Conservation (phyloP, 306 rosid genomes). For the Comarum palustre region DNA sequence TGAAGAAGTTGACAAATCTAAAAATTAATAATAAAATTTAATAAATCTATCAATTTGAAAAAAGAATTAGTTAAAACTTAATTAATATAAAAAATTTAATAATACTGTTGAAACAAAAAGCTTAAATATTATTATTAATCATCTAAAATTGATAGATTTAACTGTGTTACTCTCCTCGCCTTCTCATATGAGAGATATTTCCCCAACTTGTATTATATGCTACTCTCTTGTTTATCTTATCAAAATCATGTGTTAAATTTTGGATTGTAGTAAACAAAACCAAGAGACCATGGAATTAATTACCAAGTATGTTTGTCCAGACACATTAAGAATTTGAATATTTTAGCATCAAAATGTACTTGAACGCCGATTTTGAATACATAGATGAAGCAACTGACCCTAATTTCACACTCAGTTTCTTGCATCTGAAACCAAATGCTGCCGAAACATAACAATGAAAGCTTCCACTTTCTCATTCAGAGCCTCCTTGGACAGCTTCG, state of each 20-base stretch:
- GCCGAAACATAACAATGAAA: constrained; percentile 85
- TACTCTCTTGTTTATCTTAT: not conserved
- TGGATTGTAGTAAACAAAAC: not conserved
- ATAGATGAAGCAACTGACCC: constrained; percentile 3
- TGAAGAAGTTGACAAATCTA: no score
- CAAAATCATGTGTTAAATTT: not conserved
- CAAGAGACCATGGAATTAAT: not conserved
- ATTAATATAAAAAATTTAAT: no score
- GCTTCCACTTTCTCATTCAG: constrained; percentile 91
- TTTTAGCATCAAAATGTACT: constrained; percentile 16
- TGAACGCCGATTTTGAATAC: constrained; percentile 5
- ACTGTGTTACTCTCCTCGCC: no score
- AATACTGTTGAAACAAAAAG: no score
- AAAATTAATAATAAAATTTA: no score
- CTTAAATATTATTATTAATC: no score
- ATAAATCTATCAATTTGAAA: no score
- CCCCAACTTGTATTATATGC: not conserved
- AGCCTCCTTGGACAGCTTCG: constrained; percentile 69
- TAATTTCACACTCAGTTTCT: constrained; percentile 21
- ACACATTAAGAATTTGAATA: not conserved
- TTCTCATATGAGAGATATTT: not conserved
- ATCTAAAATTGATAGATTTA: no score
- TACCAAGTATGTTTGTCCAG: not conserved
- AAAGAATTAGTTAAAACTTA: no score
- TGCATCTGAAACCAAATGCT: constrained; percentile 79